Conservation (phyloP, 2,329 filamentous ascomycete species). For the Nannizzia gypsea region DNA sequence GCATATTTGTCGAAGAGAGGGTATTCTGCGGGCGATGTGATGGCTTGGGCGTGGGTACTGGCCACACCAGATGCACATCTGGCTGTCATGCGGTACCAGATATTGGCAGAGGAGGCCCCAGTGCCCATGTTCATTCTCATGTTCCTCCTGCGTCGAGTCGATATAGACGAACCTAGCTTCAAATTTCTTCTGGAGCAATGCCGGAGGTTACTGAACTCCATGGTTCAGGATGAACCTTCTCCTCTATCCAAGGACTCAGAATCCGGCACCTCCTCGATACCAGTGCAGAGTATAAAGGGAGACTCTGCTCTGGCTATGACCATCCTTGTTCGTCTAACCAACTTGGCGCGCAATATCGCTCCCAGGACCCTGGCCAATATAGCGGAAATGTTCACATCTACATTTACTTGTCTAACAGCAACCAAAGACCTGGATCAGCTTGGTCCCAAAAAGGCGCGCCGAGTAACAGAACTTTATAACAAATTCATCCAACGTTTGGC, state of each 20-base stretch:
- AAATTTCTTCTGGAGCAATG: conserved; percentile 33
- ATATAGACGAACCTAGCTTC: conserved; percentile 33
- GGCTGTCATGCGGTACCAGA: conserved; percentile 28
- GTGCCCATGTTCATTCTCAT: conserved; percentile 39
- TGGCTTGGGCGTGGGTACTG: conserved; percentile 39
- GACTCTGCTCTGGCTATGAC: conserved; percentile 22
- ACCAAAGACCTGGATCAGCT: conserved; percentile 8
- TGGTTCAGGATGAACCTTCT: not conserved
- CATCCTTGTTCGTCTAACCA: conserved; percentile 38
- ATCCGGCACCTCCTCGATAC: not conserved
- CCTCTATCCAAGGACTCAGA: not conserved
- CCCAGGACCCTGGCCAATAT: conserved; percentile 36
- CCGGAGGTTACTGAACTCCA: conserved; percentile 15
- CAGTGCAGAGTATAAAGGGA: conserved; percentile 6
- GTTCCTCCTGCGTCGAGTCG: conserved; percentile 35
- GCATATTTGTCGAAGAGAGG: conserved; percentile 23
- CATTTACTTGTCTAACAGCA: conserved; percentile 17
- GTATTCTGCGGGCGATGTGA: conserved; percentile 31
- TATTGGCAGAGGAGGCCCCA: conserved; percentile 10
- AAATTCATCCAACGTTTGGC: conserved; percentile 38
- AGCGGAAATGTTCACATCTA: conserved; percentile 28
- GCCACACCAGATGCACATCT: conserved; percentile 25
- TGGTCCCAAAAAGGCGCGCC: conserved; percentile 15
- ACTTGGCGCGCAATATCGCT: conserved; percentile 40
- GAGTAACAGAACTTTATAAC: conserved; percentile 38